Conservation (phyloP, 1,139 yeast genomes). For the Scheffersomyces lignicola region DNA sequence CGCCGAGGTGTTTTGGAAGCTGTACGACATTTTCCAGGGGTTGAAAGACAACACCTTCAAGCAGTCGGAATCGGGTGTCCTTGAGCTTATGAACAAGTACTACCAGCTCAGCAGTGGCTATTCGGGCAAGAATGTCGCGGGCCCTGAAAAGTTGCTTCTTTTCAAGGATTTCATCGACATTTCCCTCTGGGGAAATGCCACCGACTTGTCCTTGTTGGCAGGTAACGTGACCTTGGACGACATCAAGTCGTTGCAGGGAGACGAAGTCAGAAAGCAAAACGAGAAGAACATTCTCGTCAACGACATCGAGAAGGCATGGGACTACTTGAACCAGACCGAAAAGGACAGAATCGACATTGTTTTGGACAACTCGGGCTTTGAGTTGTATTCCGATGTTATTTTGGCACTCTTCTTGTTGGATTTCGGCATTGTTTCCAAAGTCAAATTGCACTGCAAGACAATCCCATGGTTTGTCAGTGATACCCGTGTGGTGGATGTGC, state of each 20-base stretch:
- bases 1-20: conserved; percentile 42
- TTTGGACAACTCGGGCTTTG: conserved; percentile 94
- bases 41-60: conserved; percentile 74
- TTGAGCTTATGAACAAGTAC: conserved; percentile 78
- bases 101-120: conserved; percentile 37
- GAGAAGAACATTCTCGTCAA: conserved; percentile 81
- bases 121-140: conserved; percentile 30
- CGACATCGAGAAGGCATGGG: conserved; percentile 73
- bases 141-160: conserved; percentile 50
- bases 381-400: conserved; percentile 83
- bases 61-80: conserved; percentile 75
- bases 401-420: conserved; percentile 76
- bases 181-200: conserved; percentile 97
- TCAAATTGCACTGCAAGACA: conserved; percentile 84
- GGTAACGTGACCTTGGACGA: conserved; percentile 80
- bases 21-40: conserved; percentile 69
- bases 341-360: conserved; percentile 73
- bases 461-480: conserved; percentile 99
- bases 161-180: conserved; percentile 83
- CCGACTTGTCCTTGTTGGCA: conserved; percentile 86
- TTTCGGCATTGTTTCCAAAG: conserved; percentile 56
- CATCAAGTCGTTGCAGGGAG: conserved; percentile 88
- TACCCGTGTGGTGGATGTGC: conserved; percentile 81
- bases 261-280: conserved; percentile 78
- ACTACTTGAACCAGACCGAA: conserved; percentile 20